Evolutionary conservation across 805 yeast genomes (phyloP).

Genomic region (Schwanniomyces pseudopolymorphus): DNA sequence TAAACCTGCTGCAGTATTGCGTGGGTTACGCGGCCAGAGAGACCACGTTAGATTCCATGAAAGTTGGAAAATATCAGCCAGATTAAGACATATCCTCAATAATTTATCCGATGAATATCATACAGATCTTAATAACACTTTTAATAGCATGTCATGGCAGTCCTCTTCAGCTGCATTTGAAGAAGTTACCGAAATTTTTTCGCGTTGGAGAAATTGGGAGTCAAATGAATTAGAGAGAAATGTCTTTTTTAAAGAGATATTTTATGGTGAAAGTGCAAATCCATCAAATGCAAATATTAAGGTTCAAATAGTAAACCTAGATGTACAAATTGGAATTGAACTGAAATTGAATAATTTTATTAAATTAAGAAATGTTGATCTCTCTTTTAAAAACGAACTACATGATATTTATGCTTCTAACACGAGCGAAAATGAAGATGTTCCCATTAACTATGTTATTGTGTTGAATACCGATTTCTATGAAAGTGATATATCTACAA

Average conservation of each 20-base stretch:
- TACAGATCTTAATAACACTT: constrained; percentile 23
- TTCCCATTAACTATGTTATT: constrained; percentile 5
- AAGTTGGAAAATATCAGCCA: constrained; percentile 83
- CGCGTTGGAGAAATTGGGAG: constrained; percentile 93
- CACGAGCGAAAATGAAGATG: not conserved
- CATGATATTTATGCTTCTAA: not conserved
- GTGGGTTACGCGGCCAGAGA: constrained; percentile 68
- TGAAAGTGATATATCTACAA: constrained; percentile 18
- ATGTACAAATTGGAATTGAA: not conserved
- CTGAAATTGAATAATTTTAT: not conserved
- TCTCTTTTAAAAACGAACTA: not conserved
- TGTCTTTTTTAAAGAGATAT: constrained; percentile 16
- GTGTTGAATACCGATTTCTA: constrained; percentile 14
- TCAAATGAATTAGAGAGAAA: constrained; percentile 39
- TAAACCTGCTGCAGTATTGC: constrained; percentile 77
- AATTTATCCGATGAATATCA: constrained; percentile 58
- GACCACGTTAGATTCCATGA: constrained; percentile 78
- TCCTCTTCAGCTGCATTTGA: constrained; percentile 54
- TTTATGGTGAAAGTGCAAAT: constrained; percentile 2
- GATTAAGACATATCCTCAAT: constrained; percentile 71
- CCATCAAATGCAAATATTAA: not conserved
- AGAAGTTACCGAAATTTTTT: constrained; percentile 58
- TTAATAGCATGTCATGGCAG: constrained; percentile 34
- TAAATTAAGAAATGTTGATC: not conserved
- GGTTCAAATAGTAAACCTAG: not conserved